Evolutionary conservation across 1,284 basidiomycete genomes (phyloP).

Genomic region (Mycena citricolor): DNA sequence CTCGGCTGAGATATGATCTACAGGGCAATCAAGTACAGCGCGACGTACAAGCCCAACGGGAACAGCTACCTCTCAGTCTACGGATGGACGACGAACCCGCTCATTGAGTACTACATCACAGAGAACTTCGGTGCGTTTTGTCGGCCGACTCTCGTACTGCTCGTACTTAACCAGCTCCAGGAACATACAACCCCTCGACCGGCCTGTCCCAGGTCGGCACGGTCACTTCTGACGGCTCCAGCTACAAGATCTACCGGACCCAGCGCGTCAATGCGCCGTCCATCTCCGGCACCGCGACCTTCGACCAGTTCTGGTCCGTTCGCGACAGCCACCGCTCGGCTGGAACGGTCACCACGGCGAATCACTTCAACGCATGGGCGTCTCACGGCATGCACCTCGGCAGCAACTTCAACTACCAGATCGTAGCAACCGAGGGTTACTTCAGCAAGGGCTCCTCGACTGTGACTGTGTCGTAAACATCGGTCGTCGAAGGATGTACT

Average conservation of each 20-base stretch:
- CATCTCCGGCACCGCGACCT: constrained; percentile 31
- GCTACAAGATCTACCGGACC: constrained; percentile 29
- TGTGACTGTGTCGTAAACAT: too few species aligned
- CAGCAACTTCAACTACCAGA: constrained; percentile 39
- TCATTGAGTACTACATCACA: constrained; percentile 42
- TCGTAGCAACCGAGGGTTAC: constrained; percentile 40
- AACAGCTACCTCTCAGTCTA: constrained; percentile 40
- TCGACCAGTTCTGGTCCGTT: constrained; percentile 32
- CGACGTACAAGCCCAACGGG: constrained; percentile 34
- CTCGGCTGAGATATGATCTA: constrained; percentile 23
- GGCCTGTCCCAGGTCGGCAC: constrained; percentile 29
- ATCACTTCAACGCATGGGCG: constrained; percentile 37
- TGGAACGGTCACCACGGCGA: constrained; percentile 34
- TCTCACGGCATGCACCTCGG: constrained; percentile 33
- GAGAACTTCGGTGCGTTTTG: constrained; percentile 39
- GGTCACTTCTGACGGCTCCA: constrained; percentile 31
- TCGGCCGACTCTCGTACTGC: too few species aligned
- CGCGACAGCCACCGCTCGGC: constrained; percentile 27
- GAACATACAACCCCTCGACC: constrained; percentile 37
- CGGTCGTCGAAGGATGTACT: too few species aligned
- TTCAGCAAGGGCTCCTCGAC: constrained; percentile 29
- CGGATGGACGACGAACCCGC: constrained; percentile 38
- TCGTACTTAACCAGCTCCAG: constrained; percentile 26
- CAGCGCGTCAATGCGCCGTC: constrained; percentile 29
- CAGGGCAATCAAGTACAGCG: constrained; percentile 34